phyloP scores from a whole-genome alignment of 768 basidiomycete genomes.

The Austroboletus eburneus region DNA sequence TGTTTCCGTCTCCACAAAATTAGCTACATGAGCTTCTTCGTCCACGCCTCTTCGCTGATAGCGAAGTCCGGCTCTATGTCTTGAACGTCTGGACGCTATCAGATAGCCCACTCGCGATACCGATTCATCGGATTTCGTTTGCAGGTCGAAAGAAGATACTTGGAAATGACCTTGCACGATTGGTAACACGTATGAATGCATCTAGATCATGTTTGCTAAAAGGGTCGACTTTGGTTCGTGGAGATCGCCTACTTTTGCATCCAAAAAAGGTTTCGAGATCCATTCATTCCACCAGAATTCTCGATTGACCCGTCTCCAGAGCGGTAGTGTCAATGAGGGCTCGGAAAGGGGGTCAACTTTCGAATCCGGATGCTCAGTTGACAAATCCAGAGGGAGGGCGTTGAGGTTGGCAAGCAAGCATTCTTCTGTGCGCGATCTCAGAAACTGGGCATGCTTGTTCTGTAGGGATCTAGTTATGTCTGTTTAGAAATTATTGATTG shows the following conservation, averaged over 20 bases:
- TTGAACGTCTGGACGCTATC: slow-evolving; percentile 80
- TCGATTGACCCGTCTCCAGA: slow-evolving; percentile 87
- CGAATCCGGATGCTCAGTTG: slow-evolving; percentile 24
- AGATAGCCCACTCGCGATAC: slow-evolving; percentile 63
- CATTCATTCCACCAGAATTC: slow-evolving; percentile 98
- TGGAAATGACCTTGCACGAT: slow-evolving; percentile 95
- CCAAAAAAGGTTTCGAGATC: slow-evolving; percentile 78
- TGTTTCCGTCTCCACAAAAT: slow-evolving; percentile 94
- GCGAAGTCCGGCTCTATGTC: slow-evolving; percentile 86
- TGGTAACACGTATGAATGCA: slow-evolving; percentile 84
- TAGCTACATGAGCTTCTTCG: slow-evolving; percentile 88
- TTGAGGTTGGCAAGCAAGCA: slow-evolving; percentile 58
- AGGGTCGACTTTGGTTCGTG: not conserved
- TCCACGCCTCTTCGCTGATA: slow-evolving; percentile 96
- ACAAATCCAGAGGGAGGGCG: slow-evolving; percentile 38
- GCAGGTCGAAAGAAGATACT: slow-evolving; percentile 60
- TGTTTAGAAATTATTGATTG: slow-evolving; percentile 25
- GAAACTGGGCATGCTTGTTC: slow-evolving; percentile 66
- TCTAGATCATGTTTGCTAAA: slow-evolving; percentile 33
- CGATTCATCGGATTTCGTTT: slow-evolving; percentile 35
- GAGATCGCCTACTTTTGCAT: slow-evolving; percentile 65
- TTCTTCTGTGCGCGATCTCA: slow-evolving; percentile 55
- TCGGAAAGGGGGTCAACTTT: slow-evolving; percentile 58
- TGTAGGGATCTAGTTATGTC: slow-evolving; percentile 83
- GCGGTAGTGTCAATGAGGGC: slow-evolving; percentile 71